Evolutionary conservation across 1,284 basidiomycete genomes (phyloP), one percentile per base, ranked within the genome.

Genomic region (Earliella scabrosa): DNA sequence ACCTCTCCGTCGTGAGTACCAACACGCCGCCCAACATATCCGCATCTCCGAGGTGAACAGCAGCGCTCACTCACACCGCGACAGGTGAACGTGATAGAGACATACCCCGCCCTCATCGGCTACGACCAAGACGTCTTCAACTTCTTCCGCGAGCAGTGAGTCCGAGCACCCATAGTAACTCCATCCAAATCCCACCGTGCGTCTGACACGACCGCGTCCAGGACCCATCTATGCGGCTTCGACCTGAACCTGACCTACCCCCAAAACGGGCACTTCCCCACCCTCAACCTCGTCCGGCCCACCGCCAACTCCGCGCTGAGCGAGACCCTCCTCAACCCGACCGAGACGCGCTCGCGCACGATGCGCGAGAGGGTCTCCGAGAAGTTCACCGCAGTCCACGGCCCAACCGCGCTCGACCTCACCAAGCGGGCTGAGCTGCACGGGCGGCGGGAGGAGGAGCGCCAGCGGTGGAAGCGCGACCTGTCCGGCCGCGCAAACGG

Each of bases 231-330:
- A 4, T 65, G 87, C 60, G 80, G 81, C 4, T 87, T 80, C 65
- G 75, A 90, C 63, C 68, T 90, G 27, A 85, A 83, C 64, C 73
- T 90, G 10, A 83, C 84, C n/a, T 90, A 90, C 60, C 87, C 87
- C 5, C 84, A 90, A 65, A 73, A 54, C 21, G 77, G 76, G 31
- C 70, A 72, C 48, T 79, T 89, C 50, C 82, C 84, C 0, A 72
- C 79, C 4, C 45, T 64, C 29, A 56, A 59, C 43, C 55, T 60
- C 32, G 51, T 55, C 38, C 34, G 36, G 24, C 60, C 60, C 16
- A 50, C 45, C 13, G 52, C 23, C 11, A 26, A 45, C 21, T 56
- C 60, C 18, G 52, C 32, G 11, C 27, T 60, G 10, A 48, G 45
- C 29, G 36, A 56, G 31, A 61, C 54, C n/a, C 38, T 59, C 38